A percentile compares a stretch with the other conserved stretches of the same genome.
Evolutionary conservation across 1,139 yeast genomes (phyloP).

Genomic region (Taphrina wiesneri): DNA sequence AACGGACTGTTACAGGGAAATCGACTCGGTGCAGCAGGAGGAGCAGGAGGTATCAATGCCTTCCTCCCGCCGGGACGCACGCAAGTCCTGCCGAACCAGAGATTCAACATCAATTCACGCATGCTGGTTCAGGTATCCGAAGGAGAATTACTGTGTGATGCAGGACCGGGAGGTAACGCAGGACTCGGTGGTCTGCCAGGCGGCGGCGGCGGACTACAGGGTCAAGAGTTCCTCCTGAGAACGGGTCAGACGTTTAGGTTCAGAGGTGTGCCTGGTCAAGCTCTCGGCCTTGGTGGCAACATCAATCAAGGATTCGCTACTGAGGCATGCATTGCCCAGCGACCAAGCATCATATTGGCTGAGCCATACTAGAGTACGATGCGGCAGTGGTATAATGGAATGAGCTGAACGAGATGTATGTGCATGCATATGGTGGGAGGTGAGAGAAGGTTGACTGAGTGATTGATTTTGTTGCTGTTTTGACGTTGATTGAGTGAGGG

Average conservation of each 20-base stretch:
- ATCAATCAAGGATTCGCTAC: not conserved
- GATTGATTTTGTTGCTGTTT: not conserved
- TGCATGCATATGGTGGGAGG: not conserved
- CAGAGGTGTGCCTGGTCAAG: not conserved
- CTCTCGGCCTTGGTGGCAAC: not conserved
- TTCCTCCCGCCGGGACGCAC: slow-evolving; percentile 1
- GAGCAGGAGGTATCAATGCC: slow-evolving; percentile 67
- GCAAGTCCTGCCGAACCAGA: slow-evolving; percentile 7
- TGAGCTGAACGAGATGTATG: too few species aligned
- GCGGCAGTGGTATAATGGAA: too few species aligned
- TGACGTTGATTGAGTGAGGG: not conserved
- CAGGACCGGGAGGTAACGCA: not conserved
- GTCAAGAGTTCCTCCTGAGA: not conserved
- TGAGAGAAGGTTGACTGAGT: too few species aligned
- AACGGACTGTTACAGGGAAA: not conserved
- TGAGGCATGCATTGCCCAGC: slow-evolving; percentile 5
- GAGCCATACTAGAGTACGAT: slow-evolving; percentile 7
- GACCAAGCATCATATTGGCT: not conserved
- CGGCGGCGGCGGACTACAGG: not conserved
- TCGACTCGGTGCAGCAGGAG: slow-evolving; percentile 54
- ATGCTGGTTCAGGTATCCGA: slow-evolving; percentile 9
- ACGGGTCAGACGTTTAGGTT: slow-evolving; percentile 3
- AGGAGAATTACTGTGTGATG: not conserved
- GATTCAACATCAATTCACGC: not conserved
- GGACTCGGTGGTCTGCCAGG: not conserved